Conservation (phyloP, 2,329 filamentous ascomycete genomes). For the Beauveria sp. region DNA sequence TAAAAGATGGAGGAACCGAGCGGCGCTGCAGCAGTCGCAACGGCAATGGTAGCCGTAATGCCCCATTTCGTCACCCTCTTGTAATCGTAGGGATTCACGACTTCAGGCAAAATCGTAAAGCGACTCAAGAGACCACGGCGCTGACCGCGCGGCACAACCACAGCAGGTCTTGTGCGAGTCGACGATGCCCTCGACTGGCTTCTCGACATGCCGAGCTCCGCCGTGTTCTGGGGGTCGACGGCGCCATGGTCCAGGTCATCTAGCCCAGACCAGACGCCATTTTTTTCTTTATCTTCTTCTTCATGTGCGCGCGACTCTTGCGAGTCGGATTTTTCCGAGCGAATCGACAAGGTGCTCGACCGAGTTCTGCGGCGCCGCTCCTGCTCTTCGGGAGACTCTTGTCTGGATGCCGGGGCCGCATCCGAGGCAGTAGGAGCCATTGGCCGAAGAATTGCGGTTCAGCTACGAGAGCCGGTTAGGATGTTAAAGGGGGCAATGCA, state of each 20-base stretch:
- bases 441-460: neutral
- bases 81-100: slow-evolving; percentile 70
- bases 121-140: slow-evolving; percentile 67
- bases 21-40: slow-evolving; percentile 70
- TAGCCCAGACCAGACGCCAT: neutral
- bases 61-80: slow-evolving; percentile 71
- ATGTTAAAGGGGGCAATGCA: neutral
- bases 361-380: neutral
- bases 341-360: neutral
- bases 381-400: neutral
- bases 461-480: neutral
- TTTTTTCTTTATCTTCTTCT: neutral
- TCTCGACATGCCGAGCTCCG: slow-evolving; percentile 1
- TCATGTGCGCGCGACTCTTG: neutral
- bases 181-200: slow-evolving; percentile 8
- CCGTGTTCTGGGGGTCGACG: neutral
- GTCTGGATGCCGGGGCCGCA: neutral
- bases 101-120: slow-evolving; percentile 68
- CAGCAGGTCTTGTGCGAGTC: slow-evolving; percentile 1
- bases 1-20: slow-evolving; percentile 81
- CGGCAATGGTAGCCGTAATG: slow-evolving; percentile 68
- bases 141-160: slow-evolving; percentile 35
- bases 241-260: neutral
- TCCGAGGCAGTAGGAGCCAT: neutral
- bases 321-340: neutral